Evolutionary conservation across 441 rosid genomes (phyloP), one percentile per base, ranked within the genome.

Genomic region (Pelargonium cotyledonis): DNA sequence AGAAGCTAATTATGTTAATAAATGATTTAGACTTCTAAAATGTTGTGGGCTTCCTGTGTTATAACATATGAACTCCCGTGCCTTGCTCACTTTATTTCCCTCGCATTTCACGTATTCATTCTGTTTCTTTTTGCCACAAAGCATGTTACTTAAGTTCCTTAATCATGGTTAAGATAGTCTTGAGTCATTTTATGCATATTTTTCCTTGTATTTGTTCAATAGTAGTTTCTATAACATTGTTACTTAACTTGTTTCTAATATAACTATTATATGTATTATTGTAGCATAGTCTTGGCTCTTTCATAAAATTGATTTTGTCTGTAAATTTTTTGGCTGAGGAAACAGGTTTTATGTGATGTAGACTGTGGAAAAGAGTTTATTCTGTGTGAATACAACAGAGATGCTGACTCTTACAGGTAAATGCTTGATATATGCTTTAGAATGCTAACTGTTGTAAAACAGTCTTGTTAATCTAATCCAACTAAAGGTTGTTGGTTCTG

Each of bases 351-450:
- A 65, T 77, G 75, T 6, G 97, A 94, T 72, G 73, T 43, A 53
- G 96, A 94, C 7, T 73, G 69, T 69, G 89, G 87, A 67, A 89
- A 89, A 75, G 93, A 86, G 74, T 94, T 89, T 79, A 89, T 94
- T 73, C 81, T 94, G 84, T 91, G 98, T 10, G 98, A 94, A 82
- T 94, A 94, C 81, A 94, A 91, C 73, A 86, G 98, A 82, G 98
- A 94, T 81, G 98, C 98, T 0, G 98, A 94, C 76, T 94, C 97
- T 43, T 88, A 93, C 72, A 86, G 97, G 98, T 88, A 66, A 74
- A 43, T 18, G n/a, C 72, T 38, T 66, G 7, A 4, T 31, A 9
- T 40, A 35, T 65, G 21, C 46, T 11, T 65, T 44, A 10, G 16
- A 16, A 62, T 43, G 19, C 12, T 44, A 26, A 53, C 10, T 31